These are phyloP conservation scores for Heliamphora exappendiculata DNA, from an alignment of 148 eudicot genomes.

Conservation along the genomic window DNA sequence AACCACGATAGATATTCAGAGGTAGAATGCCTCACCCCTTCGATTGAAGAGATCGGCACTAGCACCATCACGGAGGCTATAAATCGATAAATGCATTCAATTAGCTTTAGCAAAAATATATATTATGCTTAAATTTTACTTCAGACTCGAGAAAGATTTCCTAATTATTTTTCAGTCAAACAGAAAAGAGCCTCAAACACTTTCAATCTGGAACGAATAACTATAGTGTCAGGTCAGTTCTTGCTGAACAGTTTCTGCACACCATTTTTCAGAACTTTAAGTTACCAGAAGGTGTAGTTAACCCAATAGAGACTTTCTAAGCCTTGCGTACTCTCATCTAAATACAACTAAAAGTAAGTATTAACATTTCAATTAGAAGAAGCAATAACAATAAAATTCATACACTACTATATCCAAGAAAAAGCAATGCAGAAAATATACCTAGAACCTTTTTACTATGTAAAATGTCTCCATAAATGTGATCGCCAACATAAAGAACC, in stretches of 20 bases:
- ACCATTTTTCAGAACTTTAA: not conserved
- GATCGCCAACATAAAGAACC: constrained; percentile 97
- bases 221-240: not conserved
- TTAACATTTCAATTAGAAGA: not conserved
- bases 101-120: not conserved
- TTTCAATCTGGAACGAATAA: not conserved
- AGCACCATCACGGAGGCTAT: no score
- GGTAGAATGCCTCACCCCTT: no score
- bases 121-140: not conserved
- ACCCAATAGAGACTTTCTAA: not conserved
- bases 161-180: not conserved
- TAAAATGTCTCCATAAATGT: constrained; percentile 92
- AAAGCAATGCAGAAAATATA: constrained; percentile 24
- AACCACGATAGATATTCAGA: not conserved
- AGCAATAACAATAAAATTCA: not conserved
- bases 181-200: not conserved
- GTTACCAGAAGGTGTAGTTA: not conserved
- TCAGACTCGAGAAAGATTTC: not conserved
- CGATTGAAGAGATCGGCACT: no score
- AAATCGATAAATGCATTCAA: not conserved
- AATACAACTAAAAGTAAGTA: not conserved
- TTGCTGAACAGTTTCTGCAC: not conserved
- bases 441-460: constrained; percentile 95
- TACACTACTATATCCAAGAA: not conserved
- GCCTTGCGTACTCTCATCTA: not conserved